Conservation (phyloP, 2,329 filamentous ascomycete species). For the Diaporthe sp. region DNA sequence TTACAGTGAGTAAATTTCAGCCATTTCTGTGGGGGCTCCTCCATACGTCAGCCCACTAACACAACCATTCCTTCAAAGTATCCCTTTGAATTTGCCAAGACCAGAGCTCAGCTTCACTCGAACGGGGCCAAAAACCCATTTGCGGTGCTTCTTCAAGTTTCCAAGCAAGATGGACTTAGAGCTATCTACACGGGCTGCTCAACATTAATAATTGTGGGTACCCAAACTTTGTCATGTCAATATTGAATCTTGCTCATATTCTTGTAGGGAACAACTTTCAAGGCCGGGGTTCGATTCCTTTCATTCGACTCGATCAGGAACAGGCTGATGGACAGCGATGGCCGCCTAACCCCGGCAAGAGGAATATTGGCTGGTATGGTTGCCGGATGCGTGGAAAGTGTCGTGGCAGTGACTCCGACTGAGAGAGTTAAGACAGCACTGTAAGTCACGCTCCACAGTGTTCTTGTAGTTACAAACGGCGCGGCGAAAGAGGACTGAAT, state of each 20-base stretch:
- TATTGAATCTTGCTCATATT: neutral
- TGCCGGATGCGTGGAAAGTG: neutral
- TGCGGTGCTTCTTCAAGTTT: neutral
- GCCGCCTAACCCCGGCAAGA: conserved; percentile 61
- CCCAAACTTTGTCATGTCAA: too few relatives aligned
- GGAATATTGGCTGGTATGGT: neutral
- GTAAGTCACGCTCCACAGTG: neutral
- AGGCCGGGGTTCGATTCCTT: conserved; percentile 74
- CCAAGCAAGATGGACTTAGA: neutral
- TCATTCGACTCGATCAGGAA: conserved; percentile 74
- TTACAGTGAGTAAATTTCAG: neutral
- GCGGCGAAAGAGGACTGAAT: neutral
- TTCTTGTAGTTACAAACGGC: neutral
- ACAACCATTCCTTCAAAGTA: neutral
- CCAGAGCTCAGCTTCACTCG: neutral
- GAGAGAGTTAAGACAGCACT: neutral
- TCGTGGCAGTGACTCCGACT: neutral
- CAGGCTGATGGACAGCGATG: conserved; percentile 64
- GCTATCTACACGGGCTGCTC: neutral
- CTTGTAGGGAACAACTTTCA: conserved; percentile 45
- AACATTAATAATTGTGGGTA: neutral
- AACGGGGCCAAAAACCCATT: neutral
- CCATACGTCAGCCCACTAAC: neutral
- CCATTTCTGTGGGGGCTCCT: neutral
- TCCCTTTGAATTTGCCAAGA: neutral